These are phyloP conservation scores for Helianthus tuberosus DNA, from an alignment of 129 eudicot genomes.

Conservation along the genomic window DNA sequence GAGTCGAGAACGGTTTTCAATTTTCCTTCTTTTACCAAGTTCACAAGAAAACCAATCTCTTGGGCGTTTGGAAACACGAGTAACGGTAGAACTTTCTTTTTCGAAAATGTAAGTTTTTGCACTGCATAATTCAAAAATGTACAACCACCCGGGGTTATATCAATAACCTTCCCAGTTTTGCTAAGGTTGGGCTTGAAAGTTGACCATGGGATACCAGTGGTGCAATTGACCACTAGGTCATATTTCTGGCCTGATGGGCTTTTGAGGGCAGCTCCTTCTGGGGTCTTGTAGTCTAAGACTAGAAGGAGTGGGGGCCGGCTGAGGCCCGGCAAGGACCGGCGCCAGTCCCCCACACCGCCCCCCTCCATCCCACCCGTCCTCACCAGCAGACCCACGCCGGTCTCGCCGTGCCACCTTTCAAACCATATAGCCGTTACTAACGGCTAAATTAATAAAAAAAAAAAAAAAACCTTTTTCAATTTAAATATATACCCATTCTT, in stretches of 20 bases:
- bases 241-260: conserved; percentile 76
- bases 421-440: no score
- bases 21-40: conserved; percentile 72
- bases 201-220: conserved; percentile 66
- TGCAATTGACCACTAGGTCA: conserved; percentile 57
- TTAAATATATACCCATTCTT: no score
- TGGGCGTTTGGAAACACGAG: conserved; percentile 46
- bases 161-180: conserved; percentile 59
- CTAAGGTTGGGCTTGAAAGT: conserved; percentile 57
- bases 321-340: no score
- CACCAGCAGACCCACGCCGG: no score
- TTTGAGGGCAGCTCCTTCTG: conserved; percentile 68
- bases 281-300: conserved; percentile 70
- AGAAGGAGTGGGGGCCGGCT: no score
- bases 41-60: conserved; percentile 48
- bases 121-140: conserved; percentile 53
- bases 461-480: no score
- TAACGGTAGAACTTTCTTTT: conserved; percentile 63
- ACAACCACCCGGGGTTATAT: conserved; percentile 49
- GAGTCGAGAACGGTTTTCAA: conserved; percentile 67
- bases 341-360: no score
- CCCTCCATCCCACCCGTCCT: no score
- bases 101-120: conserved; percentile 62
- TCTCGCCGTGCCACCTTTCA: no score
- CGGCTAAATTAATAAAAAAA: no score